A percentile compares a stretch with the other conserved stretches of the same genome.
These are phyloP conservation scores for Lachancea dasiensis DNA, from an alignment of 805 yeast genomes.

Conservation along the genomic window DNA sequence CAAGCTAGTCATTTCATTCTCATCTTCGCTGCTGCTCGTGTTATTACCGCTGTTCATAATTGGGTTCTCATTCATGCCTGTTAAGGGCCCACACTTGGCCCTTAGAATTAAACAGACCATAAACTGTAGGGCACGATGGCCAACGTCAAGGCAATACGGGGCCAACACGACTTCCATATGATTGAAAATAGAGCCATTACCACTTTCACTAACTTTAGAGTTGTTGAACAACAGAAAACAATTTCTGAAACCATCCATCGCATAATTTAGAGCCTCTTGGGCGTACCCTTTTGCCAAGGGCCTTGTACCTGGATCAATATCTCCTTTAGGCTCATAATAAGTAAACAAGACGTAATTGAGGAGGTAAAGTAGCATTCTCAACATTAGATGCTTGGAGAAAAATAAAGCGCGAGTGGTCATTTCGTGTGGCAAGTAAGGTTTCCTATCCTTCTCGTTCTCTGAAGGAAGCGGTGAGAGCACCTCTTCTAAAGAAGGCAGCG, in stretches of 20 bases:
- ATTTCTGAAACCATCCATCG: slow-evolving; percentile 39
- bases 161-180: slow-evolving; percentile 41
- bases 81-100: slow-evolving; percentile 40
- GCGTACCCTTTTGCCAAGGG: slow-evolving; percentile 36
- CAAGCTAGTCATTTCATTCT: slow-evolving; percentile 14
- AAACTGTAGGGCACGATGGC: slow-evolving; percentile 53
- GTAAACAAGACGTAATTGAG: slow-evolving; percentile 45
- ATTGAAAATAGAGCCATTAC: slow-evolving; percentile 31
- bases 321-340: slow-evolving; percentile 39
- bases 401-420: slow-evolving; percentile 37
- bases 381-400: slow-evolving; percentile 35
- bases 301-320: slow-evolving; percentile 32
- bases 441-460: slow-evolving; percentile 23
- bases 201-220: slow-evolving; percentile 31
- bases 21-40: slow-evolving; percentile 24
- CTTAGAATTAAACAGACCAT: slow-evolving; percentile 50
- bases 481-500: slow-evolving; percentile 29
- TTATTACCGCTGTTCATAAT: slow-evolving; percentile 16
- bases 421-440: slow-evolving; percentile 35
- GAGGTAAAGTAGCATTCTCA: slow-evolving; percentile 45
- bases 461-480: slow-evolving; percentile 18
- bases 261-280: slow-evolving; percentile 38
- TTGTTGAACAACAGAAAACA: slow-evolving; percentile 39
- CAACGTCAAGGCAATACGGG: slow-evolving; percentile 46
- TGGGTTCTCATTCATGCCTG: slow-evolving; percentile 30